Conservation (phyloP, 257 asterid genomes). For the Ehretia macrophylla region DNA sequence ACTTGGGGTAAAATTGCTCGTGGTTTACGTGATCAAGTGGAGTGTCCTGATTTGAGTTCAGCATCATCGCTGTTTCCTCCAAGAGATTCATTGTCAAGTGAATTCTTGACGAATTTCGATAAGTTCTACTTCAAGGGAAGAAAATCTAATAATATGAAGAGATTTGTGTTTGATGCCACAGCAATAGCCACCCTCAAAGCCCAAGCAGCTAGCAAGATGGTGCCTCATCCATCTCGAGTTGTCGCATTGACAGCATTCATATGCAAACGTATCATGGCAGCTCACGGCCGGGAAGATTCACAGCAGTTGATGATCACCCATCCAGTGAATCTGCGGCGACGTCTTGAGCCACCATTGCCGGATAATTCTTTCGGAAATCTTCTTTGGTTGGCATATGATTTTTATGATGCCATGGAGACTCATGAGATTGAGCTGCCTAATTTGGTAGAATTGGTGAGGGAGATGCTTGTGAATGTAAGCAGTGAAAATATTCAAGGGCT, state of each 20-base stretch:
- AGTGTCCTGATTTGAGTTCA: slow-evolving; percentile 10
- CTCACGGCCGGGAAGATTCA: background rate
- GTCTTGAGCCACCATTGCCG: background rate
- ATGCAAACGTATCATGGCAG: slow-evolving; percentile 7
- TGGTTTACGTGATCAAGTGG: slow-evolving; percentile 3
- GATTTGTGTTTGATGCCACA: slow-evolving; percentile 15
- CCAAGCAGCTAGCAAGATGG: slow-evolving; percentile 3
- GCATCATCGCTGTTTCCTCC: slow-evolving; percentile 15
- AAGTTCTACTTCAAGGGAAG: slow-evolving; percentile 21
- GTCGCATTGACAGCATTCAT: slow-evolving; percentile 23
- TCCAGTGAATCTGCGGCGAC: background rate
- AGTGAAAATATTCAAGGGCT: background rate
- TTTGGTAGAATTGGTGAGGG: background rate
- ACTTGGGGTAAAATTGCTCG: slow-evolving; percentile 15
- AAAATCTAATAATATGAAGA: slow-evolving; percentile 17
- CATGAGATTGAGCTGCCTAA: background rate
- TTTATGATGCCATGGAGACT: background rate
- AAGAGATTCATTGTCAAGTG: slow-evolving; percentile 8
- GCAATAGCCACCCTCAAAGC: background rate
- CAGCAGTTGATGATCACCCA: background rate
- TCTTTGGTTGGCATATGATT: background rate
- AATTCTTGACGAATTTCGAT: slow-evolving; percentile 16
- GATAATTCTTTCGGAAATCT: background rate
- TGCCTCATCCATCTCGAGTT: slow-evolving; percentile 17
- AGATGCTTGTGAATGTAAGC: background rate